Evolutionary conservation across 306 rosid species (phyloP).

Genomic region (Fragaria iinumae): DNA sequence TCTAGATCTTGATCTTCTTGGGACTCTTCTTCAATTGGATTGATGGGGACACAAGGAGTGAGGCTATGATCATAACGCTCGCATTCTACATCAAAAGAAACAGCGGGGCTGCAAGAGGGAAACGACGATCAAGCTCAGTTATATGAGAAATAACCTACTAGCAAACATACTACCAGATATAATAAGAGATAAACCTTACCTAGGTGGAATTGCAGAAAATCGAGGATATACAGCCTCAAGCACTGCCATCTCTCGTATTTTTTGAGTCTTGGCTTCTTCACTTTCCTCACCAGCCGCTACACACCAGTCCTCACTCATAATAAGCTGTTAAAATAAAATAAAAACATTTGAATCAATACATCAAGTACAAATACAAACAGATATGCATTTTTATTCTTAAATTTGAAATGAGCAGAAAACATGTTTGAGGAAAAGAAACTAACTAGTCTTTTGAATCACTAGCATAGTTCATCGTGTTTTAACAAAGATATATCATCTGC

Average conservation of each 20-base stretch:
- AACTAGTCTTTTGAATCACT: neutral
- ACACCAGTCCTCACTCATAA: slow-evolving; percentile 38
- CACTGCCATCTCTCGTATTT: slow-evolving; percentile 45
- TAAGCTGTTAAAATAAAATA: slow-evolving; percentile 36
- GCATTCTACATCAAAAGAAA: slow-evolving; percentile 36
- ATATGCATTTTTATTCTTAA: neutral
- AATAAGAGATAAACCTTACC: slow-evolving; percentile 33
- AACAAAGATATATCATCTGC: slow-evolving; percentile 6
- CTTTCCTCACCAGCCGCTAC: slow-evolving; percentile 79
- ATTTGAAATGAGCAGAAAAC: neutral
- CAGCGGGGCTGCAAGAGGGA: slow-evolving; percentile 43
- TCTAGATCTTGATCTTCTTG: neutral
- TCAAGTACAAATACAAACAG: neutral
- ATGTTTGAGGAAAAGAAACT: neutral
- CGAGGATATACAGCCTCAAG: slow-evolving; percentile 75
- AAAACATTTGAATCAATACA: neutral
- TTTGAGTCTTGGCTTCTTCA: slow-evolving; percentile 45
- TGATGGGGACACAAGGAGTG: slow-evolving; percentile 51
- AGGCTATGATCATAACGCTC: slow-evolving; percentile 49
- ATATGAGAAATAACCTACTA: slow-evolving; percentile 1
- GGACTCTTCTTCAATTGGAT: slow-evolving; percentile 58
- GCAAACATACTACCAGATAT: neutral
- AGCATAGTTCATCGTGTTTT: neutral
- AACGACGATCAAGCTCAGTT: slow-evolving; percentile 10
- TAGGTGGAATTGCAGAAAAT: slow-evolving; percentile 55